phyloP scores from a whole-genome alignment of 2,329 filamentous ascomycete species.

The Diplodia scrobiculata region DNA sequence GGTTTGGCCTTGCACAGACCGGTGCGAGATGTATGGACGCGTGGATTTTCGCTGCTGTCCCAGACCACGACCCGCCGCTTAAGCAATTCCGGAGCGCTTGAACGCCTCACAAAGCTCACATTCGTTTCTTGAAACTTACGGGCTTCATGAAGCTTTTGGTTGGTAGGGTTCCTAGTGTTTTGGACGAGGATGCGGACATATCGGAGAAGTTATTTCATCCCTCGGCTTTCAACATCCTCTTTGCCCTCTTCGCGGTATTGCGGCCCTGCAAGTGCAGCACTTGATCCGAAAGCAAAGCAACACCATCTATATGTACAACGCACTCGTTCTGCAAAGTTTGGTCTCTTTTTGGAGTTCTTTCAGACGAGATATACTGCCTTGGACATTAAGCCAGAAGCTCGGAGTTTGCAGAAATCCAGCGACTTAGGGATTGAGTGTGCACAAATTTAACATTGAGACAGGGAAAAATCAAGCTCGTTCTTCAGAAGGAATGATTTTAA shows the following conservation, averaged over 20 bases:
- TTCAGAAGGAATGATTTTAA: not conserved
- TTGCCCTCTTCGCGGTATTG: not conserved
- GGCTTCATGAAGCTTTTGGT: not conserved
- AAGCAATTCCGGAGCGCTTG: not conserved
- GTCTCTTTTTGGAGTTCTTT: not conserved
- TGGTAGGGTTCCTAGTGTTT: not conserved
- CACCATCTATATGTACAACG: not conserved
- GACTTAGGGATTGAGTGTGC: no score
- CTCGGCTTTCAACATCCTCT: not conserved
- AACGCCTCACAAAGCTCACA: not conserved
- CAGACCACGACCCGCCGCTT: no score
- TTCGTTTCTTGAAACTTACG: not conserved
- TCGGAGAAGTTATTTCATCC: not conserved
- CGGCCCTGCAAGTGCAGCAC: fast-evolving
- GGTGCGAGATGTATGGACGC: not conserved
- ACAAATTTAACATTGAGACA: no score
- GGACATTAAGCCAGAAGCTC: not conserved
- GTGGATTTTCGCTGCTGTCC: not conserved
- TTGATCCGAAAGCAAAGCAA: not conserved
- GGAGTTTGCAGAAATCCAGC: not conserved
- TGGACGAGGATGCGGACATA: not conserved
- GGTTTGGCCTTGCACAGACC: not conserved
- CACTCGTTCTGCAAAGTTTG: not conserved
- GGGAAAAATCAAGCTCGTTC: not conserved
- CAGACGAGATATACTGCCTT: not conserved